A percentile compares a stretch with the other conserved stretches of the same genome.
Evolutionary conservation across 371 early-diverging fungal genomes (phyloP).

Genomic region (Sanchytrium tribonematis): DNA sequence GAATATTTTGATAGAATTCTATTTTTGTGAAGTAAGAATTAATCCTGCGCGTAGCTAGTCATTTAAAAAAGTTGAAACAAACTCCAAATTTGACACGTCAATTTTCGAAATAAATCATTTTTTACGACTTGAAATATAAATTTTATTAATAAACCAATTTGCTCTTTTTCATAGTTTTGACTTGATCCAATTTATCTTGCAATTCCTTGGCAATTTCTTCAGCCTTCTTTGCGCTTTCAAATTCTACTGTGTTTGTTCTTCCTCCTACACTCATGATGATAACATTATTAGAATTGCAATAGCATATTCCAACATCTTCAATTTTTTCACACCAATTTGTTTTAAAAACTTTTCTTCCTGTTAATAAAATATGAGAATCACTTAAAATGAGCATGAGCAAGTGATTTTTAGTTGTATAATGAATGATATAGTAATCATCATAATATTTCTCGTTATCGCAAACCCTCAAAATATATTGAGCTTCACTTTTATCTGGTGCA

Average conservation of each 20-base stretch:
- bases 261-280: not conserved
- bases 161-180: not conserved
- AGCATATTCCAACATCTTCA: not conserved
- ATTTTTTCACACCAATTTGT: not conserved
- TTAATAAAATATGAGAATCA: not conserved
- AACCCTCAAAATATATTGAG: not conserved
- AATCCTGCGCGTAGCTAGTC: too few relatives aligned
- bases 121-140: too few relatives aligned
- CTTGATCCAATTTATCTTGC: not conserved
- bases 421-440: not conserved
- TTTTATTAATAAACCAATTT: not conserved
- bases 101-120: too few relatives aligned
- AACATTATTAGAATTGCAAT: not conserved
- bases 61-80: too few relatives aligned
- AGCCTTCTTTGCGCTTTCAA: not conserved
- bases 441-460: not conserved
- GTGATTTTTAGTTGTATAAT: not conserved
- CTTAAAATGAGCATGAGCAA: not conserved
- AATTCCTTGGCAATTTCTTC: not conserved
- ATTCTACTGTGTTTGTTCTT: not conserved
- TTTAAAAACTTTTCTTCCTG: not conserved
- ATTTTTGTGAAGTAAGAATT: too few relatives aligned
- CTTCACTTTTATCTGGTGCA: not conserved
- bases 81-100: too few relatives aligned
- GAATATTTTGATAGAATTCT: too few relatives aligned